These are phyloP conservation scores for Sabuloglossum arenarium DNA, from an alignment of 495 filamentous ascomycete species.

Conservation along the genomic window DNA sequence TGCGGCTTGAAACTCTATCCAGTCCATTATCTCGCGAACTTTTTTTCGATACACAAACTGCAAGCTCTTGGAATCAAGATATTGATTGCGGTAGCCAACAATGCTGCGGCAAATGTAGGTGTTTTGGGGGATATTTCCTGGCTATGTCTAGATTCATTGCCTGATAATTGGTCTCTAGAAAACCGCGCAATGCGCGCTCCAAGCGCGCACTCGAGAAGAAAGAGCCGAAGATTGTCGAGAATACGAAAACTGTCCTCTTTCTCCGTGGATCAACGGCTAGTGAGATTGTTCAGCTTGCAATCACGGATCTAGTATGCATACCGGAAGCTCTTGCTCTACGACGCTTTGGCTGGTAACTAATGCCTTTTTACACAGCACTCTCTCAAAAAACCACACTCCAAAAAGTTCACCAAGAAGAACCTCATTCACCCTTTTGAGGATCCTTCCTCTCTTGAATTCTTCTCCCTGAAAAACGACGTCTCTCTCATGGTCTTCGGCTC, in stretches of 20 bases:
- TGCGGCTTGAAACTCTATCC: not conserved
- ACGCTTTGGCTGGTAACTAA: not conserved
- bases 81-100: not conserved
- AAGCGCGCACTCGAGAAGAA: constrained; percentile 82
- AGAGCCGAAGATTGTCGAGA: constrained; percentile 72
- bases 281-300: constrained; percentile 51
- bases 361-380: constrained; percentile 22
- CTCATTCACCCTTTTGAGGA: constrained; percentile 86
- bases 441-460: constrained; percentile 66
- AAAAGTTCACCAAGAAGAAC: constrained; percentile 93
- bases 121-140: not conserved
- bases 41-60: not conserved
- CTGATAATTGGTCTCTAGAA: not conserved
- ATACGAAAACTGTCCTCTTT: constrained; percentile 69
- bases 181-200: constrained; percentile 83
- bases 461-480: constrained; percentile 87
- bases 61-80: not conserved
- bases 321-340: not conserved
- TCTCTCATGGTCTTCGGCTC: constrained; percentile 58
- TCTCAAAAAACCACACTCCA: constrained; percentile 53
- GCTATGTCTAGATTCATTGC: no score
- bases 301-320: constrained; percentile 39
- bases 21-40: not conserved
- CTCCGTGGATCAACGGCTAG: constrained; percentile 68
- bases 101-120: constrained; percentile 4